Percentiles rank a stretch among this genome's conserved stretches.
These are phyloP conservation scores for Taiozyma sp. DNA, from an alignment of 1,139 yeast genomes.

Conservation along the genomic window DNA sequence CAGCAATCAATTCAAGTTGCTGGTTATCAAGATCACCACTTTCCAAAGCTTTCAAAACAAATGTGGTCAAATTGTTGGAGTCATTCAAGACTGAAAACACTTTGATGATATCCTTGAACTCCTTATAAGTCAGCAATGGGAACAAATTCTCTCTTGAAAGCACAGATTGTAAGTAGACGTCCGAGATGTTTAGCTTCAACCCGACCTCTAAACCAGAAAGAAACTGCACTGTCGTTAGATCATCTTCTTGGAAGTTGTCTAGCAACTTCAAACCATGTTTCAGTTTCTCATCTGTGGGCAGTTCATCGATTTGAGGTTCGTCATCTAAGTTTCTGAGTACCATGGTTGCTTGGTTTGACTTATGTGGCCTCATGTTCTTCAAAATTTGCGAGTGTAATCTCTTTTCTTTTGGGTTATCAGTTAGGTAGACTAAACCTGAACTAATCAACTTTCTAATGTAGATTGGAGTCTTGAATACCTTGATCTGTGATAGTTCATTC, in stretches of 20 bases:
- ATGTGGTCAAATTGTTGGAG: constrained; percentile 7
- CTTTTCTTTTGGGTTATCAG: constrained; percentile 26
- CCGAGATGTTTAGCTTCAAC: constrained; percentile 37
- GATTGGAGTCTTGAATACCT: constrained; percentile 44
- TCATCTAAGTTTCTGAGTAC: constrained; percentile 31
- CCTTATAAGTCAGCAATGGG: constrained; percentile 18
- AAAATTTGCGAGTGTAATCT: constrained; percentile 29
- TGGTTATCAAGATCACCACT: constrained; percentile 15
- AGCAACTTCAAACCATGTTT: constrained; percentile 7
- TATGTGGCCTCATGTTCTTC: constrained; percentile 32
- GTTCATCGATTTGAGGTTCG: neutral
- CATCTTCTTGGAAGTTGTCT: constrained; percentile 1
- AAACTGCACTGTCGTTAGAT: constrained; percentile 13
- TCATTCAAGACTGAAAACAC: constrained; percentile 13
- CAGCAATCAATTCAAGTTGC: constrained; percentile 35
- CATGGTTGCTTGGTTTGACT: constrained; percentile 32
- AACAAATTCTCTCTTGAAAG: constrained; percentile 13
- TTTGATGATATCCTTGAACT: constrained; percentile 12
- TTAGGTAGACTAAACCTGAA: constrained; percentile 67
- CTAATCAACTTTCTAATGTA: constrained; percentile 78
- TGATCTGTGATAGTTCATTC: constrained; percentile 48
- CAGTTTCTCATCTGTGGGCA: constrained; percentile 10
- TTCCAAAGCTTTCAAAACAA: constrained; percentile 14
- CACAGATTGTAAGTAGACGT: constrained; percentile 29
- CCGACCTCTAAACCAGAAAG: constrained; percentile 35